Percentiles rank a stretch among this genome's conserved stretches.
Evolutionary conservation across 805 yeast species (phyloP).

Genomic region (Yarrowia hollandica): DNA sequence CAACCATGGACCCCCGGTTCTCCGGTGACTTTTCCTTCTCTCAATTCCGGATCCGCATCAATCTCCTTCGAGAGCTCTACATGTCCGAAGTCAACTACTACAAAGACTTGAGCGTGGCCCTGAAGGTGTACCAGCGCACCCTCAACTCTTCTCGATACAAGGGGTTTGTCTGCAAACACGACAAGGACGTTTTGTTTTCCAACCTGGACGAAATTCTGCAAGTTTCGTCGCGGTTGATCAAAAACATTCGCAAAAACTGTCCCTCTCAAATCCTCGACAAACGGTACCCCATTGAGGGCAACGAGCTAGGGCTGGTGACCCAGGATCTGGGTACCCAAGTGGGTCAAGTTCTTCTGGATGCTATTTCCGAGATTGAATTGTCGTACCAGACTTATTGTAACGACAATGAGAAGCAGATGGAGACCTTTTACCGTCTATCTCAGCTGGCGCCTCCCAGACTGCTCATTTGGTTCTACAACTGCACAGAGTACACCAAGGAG

Average conservation of each 20-base stretch:
- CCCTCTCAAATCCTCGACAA: slow-evolving; percentile 39
- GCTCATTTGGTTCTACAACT: slow-evolving; percentile 42
- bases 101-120: slow-evolving; percentile 43
- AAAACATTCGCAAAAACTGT: slow-evolving; percentile 37
- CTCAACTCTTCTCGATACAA: slow-evolving; percentile 34
- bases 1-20: not conserved
- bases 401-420: slow-evolving; percentile 38
- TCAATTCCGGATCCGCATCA: slow-evolving; percentile 31
- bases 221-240: slow-evolving; percentile 39
- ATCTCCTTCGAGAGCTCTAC: slow-evolving; percentile 43
- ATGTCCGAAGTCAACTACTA: slow-evolving; percentile 44
- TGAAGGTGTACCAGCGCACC: slow-evolving; percentile 39
- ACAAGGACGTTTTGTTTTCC: slow-evolving; percentile 38
- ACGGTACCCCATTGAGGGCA: slow-evolving; percentile 32
- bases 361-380: slow-evolving; percentile 39
- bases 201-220: slow-evolving; percentile 41
- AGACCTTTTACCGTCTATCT: slow-evolving; percentile 35
- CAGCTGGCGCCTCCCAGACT: slow-evolving; percentile 36
- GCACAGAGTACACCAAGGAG: slow-evolving; percentile 37
- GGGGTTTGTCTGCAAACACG: slow-evolving; percentile 37
- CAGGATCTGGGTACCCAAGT: slow-evolving; percentile 36
- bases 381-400: slow-evolving; percentile 42
- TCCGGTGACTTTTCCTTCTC: slow-evolving; percentile 15
- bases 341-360: slow-evolving; percentile 40
- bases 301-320: slow-evolving; percentile 30